Evolutionary conservation across 2,329 filamentous ascomycete species (phyloP).

Genomic region (Zasmidium citrigriseum): DNA sequence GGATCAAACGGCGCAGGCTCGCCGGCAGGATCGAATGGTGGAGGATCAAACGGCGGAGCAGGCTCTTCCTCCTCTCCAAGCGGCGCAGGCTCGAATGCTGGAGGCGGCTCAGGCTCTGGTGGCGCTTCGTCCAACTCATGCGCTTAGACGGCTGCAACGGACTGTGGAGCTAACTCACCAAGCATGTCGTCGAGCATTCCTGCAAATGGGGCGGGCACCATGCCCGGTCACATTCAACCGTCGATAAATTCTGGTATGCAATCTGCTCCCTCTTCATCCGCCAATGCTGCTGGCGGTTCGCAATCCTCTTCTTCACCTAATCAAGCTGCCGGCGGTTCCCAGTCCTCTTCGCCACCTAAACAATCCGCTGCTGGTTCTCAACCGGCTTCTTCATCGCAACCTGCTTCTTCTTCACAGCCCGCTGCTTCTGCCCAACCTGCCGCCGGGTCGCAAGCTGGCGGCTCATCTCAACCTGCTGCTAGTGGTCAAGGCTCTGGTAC

Average conservation of each 20-base stretch:
- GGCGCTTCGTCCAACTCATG: background rate
- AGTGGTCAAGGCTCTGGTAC: too few species aligned
- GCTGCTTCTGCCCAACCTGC: too few species aligned
- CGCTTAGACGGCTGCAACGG: background rate
- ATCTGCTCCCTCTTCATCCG: constrained; percentile 2
- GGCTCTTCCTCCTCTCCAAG: background rate
- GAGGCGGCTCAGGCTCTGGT: background rate
- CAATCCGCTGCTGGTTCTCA: too few species aligned
- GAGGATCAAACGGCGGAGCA: background rate
- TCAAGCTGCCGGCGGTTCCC: too few species aligned
- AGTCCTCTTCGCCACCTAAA: too few species aligned
- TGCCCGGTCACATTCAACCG: background rate
- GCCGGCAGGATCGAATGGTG: background rate
- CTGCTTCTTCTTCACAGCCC: too few species aligned
- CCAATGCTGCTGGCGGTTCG: background rate
- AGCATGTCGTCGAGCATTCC: background rate
- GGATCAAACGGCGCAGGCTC: background rate
- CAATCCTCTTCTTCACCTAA: too few species aligned
- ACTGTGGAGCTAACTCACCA: background rate
- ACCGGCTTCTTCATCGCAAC: too few species aligned
- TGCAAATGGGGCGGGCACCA: background rate
- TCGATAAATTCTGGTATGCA: background rate
- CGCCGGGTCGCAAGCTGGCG: too few species aligned
- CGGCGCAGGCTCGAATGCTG: too few species aligned
- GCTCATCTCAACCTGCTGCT: too few species aligned